These are phyloP conservation scores for Thalassiosira mediterranea DNA, from an alignment of 352 stramenopile genomes.

Conservation along the genomic window DNA sequence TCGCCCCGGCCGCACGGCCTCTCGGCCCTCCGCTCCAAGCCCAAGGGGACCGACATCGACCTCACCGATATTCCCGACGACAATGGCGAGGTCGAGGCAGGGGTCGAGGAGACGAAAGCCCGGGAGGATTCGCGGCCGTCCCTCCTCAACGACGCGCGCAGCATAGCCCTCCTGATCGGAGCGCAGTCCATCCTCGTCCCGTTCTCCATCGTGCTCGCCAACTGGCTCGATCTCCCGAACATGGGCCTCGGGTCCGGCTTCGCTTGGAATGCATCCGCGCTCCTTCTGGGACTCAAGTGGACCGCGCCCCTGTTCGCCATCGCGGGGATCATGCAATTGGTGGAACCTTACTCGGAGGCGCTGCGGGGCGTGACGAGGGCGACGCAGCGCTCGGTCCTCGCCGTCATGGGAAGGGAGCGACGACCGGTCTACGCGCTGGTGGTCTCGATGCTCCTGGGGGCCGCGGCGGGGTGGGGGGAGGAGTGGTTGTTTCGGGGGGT, in stretches of 20 bases:
- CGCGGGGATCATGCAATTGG: conserved; percentile 52
- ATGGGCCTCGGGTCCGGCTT: conserved; percentile 63
- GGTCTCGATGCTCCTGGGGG: conserved; percentile 49
- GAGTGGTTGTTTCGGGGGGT: conserved; percentile 83
- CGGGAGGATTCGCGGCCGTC: too few species aligned
- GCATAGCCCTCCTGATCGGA: conserved; percentile 33
- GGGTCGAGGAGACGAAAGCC: too few species aligned
- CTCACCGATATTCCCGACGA: too few species aligned
- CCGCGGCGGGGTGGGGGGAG: conserved; percentile 69
- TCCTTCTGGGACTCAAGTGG: conserved; percentile 49
- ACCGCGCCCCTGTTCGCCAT: conserved; percentile 63
- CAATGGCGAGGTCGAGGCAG: too few species aligned
- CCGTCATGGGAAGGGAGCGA: conserved; percentile 63
- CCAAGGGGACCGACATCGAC: too few species aligned
- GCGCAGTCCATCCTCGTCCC: conserved; percentile 41
- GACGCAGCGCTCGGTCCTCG: conserved; percentile 72
- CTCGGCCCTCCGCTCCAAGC: too few species aligned
- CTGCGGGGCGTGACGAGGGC: conserved; percentile 72
- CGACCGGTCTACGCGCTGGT: conserved; percentile 58
- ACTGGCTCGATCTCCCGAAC: conserved; percentile 58
- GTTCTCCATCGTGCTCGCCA: conserved; percentile 29
- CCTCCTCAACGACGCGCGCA: conserved; percentile 11
- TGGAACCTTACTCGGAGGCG: conserved; percentile 64
- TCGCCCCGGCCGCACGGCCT: too few species aligned
- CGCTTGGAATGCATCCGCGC: conserved; percentile 18